Base-by-base conservation (phyloP, 202 grass and related monocot species). In the Hordeum pubiflorum region DNA sequence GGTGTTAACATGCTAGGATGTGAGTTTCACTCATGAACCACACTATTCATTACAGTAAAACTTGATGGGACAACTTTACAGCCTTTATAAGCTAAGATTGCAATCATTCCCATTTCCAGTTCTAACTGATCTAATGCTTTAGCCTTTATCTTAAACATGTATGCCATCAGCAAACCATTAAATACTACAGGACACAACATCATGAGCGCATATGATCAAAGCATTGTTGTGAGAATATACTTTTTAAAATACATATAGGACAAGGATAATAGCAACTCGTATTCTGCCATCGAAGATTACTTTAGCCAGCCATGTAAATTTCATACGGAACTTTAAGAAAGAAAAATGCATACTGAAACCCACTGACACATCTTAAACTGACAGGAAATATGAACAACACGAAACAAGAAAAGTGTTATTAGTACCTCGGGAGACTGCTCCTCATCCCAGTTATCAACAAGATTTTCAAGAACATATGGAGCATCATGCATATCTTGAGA, bases 401-500 rank as follows among this genome's bases (percentile, higher is more conserved):
- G 15, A 78, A 71, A 64, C 13, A 65, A 73, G 63, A 14, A 74
- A 81, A 15, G 52, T 78, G 58, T 26, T 24, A 33, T 58, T 58
- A 56, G 33, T 77, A 98, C 96, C 92, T 93, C 97, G 66, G 92
- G 81, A 74, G 92, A 91, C 56, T 91, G 85, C 78, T 99, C 92
- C 26, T 99, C 97, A 34, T 96, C 92, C 92, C 97, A 99, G 81
- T 93, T 96, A 63, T 93, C 93, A 87, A 91, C 71, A 60, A 99
- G 83, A 88, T 81, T 80, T 82, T 99, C 97, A 72, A 99, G 88
- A 65, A 99, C 80, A 23, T 99, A 99, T 4, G 91, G 97, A 78
- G 97, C 91, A 85, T 99, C 97, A 82, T 88, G 65, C 92, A 99
- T 99, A 66, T 99, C 97, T 79, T 96, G 91, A 8, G 97, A 99